Base-by-base conservation (phyloP, 495 filamentous ascomycete species). In the Thozetella sp. region DNA sequence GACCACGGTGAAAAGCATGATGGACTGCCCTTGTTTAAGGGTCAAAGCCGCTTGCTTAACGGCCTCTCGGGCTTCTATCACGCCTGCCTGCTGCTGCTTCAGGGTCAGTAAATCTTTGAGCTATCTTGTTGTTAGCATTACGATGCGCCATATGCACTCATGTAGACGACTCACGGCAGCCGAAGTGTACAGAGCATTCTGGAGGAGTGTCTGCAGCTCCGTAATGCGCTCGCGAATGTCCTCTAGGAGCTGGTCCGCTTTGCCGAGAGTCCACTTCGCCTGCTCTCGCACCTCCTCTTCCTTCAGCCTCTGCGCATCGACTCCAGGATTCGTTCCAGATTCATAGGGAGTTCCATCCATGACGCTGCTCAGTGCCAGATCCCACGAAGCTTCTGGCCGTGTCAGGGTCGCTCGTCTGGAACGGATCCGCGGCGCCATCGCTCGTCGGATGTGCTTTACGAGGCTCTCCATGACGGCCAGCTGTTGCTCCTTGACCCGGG, bases 1-100 rank as follows among this genome's bases (percentile, higher is more conserved):
- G 59, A 88, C 80, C 17, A 88, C 76, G 0, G 86, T 89, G 56
- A 89, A 88, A 0, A 87, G 76, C 84, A 88, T 86, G 30, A 89
- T 79, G 3, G 85, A 76, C 24, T 79, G 73, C 0, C 83, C 82
- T 60, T 90, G 86, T 20, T 76, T 78, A 15, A 83, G 74, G 0
- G 84, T 79, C 23, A 86, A 83, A 19, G 84, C 80, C 2, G 83
- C 83, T 51, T 87, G 82, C 67, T 79, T 80, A 1, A 82, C 69
- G 0, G 85, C 78, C 48, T 85, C 74, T 58, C 82, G 79, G 2
- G 85, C 80, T 63, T 89, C 82, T 17, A 87, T 74, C 0, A 87
- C 80, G 55, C 84, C 83, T 0, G 86, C 83, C 58, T 88, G 84
- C 53, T 88, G 87, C 57, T 88, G 87, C 62, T 88, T 89, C 34